These are phyloP conservation scores for Trichoderma guizhouense DNA, from an alignment of 2,329 filamentous ascomycete species.

Conservation along the genomic window DNA sequence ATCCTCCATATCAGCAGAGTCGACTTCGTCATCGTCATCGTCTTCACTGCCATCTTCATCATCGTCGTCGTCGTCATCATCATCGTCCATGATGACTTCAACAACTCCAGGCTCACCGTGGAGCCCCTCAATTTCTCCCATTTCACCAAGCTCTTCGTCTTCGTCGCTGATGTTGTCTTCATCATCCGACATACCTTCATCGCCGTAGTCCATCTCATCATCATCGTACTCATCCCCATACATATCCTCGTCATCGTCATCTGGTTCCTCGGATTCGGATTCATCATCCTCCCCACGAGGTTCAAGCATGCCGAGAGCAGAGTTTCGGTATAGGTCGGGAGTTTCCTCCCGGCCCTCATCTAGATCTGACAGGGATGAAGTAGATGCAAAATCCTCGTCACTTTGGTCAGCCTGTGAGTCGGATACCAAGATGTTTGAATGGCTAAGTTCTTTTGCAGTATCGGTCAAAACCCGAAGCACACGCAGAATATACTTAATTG, in stretches of 20 bases:
- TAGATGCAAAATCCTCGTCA: slow-evolving; percentile 83
- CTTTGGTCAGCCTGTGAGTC: slow-evolving; percentile 63
- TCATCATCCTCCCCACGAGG: slow-evolving; percentile 77
- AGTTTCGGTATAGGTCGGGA: slow-evolving; percentile 94
- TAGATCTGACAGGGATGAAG: slow-evolving; percentile 83
- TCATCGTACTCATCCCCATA: slow-evolving; percentile 88
- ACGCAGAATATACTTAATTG: slow-evolving; percentile 92
- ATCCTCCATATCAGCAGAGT: slow-evolving; percentile 48
- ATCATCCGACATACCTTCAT: slow-evolving; percentile 77
- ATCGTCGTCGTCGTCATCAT: slow-evolving; percentile 61
- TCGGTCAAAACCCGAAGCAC: slow-evolving; percentile 84
- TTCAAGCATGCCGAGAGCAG: slow-evolving; percentile 91
- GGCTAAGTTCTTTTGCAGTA: slow-evolving; percentile 81
- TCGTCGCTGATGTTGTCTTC: slow-evolving; percentile 89
- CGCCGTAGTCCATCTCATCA: slow-evolving; percentile 87
- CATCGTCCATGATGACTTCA: slow-evolving; percentile 75
- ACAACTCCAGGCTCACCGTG: slow-evolving; percentile 61
- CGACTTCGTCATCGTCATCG: slow-evolving; percentile 46
- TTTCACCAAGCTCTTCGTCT: slow-evolving; percentile 76
- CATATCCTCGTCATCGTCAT: slow-evolving; percentile 80
- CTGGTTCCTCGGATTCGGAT: slow-evolving; percentile 71
- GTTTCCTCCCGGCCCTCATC: slow-evolving; percentile 90
- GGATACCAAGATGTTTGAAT: slow-evolving; percentile 69
- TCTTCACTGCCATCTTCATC: slow-evolving; percentile 59
- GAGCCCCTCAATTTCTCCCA: slow-evolving; percentile 79